Evolutionary conservation across 352 stramenopile species (phyloP).

Genomic region (Globisporangium iwayamae): DNA sequence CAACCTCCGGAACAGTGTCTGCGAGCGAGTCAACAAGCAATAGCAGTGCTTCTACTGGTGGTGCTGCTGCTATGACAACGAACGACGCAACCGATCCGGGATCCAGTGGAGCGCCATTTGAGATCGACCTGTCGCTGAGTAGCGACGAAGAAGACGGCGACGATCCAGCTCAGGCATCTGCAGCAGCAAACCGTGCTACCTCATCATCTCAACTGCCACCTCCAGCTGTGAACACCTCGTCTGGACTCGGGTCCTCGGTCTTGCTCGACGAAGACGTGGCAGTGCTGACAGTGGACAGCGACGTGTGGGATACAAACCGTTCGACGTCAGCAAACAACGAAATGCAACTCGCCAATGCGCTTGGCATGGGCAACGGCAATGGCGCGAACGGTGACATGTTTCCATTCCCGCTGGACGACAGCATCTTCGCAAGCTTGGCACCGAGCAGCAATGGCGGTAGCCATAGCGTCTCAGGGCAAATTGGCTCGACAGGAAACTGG

Average conservation of each 20-base stretch:
- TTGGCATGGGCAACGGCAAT: slow-evolving; percentile 7
- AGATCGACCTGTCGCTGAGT: slow-evolving; percentile 70
- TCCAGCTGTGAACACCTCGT: slow-evolving; percentile 8
- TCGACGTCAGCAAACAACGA: slow-evolving; percentile 20
- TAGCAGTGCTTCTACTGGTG: slow-evolving; percentile 4
- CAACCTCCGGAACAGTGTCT: background rate
- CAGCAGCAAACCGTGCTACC: slow-evolving; percentile 11
- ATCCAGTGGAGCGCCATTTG: slow-evolving; percentile 40
- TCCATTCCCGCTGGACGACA: slow-evolving; percentile 58
- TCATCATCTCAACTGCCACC: slow-evolving; percentile 5
- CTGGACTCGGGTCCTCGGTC: slow-evolving; percentile 20
- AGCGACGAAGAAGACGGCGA: slow-evolving; percentile 67
- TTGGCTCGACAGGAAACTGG: slow-evolving; percentile 19
- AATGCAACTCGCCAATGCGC: slow-evolving; percentile 22
- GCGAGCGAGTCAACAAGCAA: background rate
- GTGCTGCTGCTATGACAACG: slow-evolving; percentile 12
- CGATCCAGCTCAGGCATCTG: background rate
- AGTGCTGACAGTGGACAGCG: slow-evolving; percentile 62
- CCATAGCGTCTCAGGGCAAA: background rate
- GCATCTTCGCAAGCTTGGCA: slow-evolving; percentile 34
- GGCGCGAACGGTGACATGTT: slow-evolving; percentile 33
- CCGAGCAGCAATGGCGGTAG: slow-evolving; percentile 19
- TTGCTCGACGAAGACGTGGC: slow-evolving; percentile 58
- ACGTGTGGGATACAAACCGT: slow-evolving; percentile 52
- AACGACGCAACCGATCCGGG: slow-evolving; percentile 16